Percentiles rank a stretch among this genome's conserved stretches.
Conservation (phyloP, 2,329 filamentous ascomycete genomes). For the Fusarium sp. region DNA sequence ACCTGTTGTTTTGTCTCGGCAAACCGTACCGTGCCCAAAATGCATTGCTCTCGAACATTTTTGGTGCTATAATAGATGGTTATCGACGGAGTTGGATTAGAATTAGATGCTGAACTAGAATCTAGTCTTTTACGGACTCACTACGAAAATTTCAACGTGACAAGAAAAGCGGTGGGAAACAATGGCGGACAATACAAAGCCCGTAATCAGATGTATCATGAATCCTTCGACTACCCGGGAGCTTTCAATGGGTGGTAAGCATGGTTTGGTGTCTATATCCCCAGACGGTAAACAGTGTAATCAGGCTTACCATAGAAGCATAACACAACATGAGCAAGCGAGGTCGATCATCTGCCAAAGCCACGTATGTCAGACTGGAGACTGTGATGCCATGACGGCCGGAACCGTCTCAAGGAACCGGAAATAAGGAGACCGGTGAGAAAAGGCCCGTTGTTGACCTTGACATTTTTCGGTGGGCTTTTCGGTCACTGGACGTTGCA, state of each 20-base stretch:
- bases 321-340: not conserved
- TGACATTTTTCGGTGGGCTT: not conserved
- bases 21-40: not conserved
- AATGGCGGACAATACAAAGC: not conserved
- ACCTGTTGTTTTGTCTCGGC: too few species aligned
- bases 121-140: not conserved
- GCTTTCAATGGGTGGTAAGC: not conserved
- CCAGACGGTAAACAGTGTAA: not conserved
- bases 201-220: not conserved
- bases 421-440: not conserved
- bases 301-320: not conserved
- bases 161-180: not conserved
- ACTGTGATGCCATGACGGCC: not conserved
- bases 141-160: not conserved
- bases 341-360: not conserved
- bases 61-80: fast-evolving
- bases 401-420: not conserved
- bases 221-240: not conserved
- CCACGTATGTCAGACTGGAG: not conserved
- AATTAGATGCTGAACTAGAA: too few species aligned
- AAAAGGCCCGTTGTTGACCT: not conserved
- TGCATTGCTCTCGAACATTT: not conserved
- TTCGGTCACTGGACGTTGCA: not conserved
- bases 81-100: not conserved
- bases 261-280: not conserved